Evolutionary conservation across 805 yeast species (phyloP).

Genomic region (Candida namnaoensis): DNA sequence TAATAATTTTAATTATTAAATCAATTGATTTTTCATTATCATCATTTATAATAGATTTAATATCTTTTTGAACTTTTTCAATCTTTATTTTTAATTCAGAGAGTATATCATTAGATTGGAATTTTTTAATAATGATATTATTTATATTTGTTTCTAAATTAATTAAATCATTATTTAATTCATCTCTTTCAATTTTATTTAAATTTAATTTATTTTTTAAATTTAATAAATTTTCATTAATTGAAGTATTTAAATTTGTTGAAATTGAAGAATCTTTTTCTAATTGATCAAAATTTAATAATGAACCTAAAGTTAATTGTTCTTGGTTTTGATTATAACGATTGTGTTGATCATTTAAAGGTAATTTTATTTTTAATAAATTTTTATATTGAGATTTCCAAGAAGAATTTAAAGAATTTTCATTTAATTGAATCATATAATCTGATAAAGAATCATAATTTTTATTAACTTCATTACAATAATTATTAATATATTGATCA

Average conservation of each 20-base stretch:
- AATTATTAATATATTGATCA: conserved; percentile 39
- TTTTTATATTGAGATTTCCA: conserved; percentile 13
- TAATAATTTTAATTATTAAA: conserved; percentile 14
- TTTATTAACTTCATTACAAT: conserved; percentile 40
- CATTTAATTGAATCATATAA: conserved; percentile 27
- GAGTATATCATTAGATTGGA: conserved; percentile 10
- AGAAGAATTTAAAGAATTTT: conserved; percentile 26
- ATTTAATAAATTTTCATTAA: conserved; percentile 13
- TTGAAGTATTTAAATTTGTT: conserved; percentile 7
- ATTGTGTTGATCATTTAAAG: too few relatives aligned
- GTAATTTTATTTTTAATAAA: too few relatives aligned
- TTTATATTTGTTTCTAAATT: conserved; percentile 27
- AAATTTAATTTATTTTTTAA: conserved; percentile 26
- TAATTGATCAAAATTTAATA: conserved; percentile 16
- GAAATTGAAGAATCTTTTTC: conserved; percentile 17
- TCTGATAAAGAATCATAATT: conserved; percentile 28
- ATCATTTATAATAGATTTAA: conserved; percentile 6
- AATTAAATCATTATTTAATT: conserved; percentile 35
- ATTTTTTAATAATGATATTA: conserved; percentile 14
- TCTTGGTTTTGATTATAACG: too few relatives aligned
- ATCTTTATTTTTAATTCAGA: conserved; percentile 9
- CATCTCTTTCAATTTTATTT: conserved; percentile 24
- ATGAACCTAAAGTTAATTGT: conserved; percentile 3
- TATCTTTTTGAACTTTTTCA: conserved; percentile 15
- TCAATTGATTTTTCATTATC: conserved; percentile 4